These are phyloP conservation scores for Penicillium sp. DNA, from an alignment of 2,329 filamentous ascomycete species.

Conservation along the genomic window DNA sequence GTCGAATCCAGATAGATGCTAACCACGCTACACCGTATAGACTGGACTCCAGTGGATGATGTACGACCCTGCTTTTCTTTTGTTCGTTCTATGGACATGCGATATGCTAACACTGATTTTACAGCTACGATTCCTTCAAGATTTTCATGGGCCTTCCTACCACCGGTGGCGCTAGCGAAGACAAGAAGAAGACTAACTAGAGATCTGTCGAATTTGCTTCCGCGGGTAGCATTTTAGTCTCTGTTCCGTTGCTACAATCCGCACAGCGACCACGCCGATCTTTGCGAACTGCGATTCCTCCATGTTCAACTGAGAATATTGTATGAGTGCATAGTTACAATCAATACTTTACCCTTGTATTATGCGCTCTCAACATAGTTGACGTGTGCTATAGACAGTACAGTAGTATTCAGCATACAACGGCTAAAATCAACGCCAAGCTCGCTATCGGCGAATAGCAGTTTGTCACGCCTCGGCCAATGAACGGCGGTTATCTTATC, in stretches of 20 bases:
- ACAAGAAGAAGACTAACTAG: conserved; percentile 43
- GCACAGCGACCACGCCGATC: neutral
- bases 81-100: neutral
- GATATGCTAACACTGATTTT: conserved; percentile 25
- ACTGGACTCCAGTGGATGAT: conserved; percentile 94
- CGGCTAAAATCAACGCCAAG: conserved; percentile 15
- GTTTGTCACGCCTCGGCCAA: conserved; percentile 30
- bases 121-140: conserved; percentile 72
- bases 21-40: conserved; percentile 19
- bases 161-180: conserved; percentile 64
- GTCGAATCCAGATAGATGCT: conserved; percentile 6
- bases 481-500: conserved; percentile 32
- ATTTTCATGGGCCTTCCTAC: conserved; percentile 85
- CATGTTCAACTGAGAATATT: too few species aligned
- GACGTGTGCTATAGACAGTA: too few species aligned
- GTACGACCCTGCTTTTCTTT: conserved; percentile 54
- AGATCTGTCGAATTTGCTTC: neutral
- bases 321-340: neutral
- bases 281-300: neutral
- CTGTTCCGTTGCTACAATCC: neutral
- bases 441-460: conserved; percentile 24
- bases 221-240: neutral
- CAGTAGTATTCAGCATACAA: too few species aligned
- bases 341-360: neutral
- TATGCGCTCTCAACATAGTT: neutral